Conservation (phyloP, 2,329 filamentous ascomycete genomes). For the Macrophomina phaseolina region DNA sequence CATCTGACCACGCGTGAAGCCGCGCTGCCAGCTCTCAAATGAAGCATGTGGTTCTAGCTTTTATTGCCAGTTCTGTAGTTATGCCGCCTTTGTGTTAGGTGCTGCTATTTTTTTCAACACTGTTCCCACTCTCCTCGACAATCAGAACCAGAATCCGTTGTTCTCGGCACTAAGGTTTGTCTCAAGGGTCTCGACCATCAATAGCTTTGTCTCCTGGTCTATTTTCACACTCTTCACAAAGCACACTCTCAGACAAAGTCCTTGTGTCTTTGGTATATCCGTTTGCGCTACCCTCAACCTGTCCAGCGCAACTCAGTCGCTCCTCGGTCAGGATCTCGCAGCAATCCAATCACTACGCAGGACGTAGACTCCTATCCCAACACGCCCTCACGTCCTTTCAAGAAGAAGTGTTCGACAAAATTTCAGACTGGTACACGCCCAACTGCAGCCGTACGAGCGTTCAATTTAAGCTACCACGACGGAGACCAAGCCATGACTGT, state of each 20-base stretch:
- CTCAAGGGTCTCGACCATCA: background rate
- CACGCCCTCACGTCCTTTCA: background rate
- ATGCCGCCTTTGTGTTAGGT: background rate
- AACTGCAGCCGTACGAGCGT: background rate
- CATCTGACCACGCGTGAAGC: background rate
- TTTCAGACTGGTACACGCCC: background rate
- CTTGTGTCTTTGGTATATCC: background rate
- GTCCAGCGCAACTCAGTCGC: background rate
- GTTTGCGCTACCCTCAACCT: background rate
- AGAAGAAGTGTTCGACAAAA: background rate
- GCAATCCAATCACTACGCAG: constrained; percentile 11
- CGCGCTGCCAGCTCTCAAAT: background rate
- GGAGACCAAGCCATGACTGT: background rate
- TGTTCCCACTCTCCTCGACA: background rate
- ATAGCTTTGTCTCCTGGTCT: constrained; percentile 4
- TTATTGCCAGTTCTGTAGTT: background rate
- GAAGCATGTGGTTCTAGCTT: background rate
- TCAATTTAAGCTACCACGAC: background rate
- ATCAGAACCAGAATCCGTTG: background rate
- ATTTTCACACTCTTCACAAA: background rate
- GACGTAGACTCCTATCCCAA: constrained; percentile 10
- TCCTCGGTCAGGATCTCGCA: background rate
- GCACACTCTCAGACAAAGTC: background rate
- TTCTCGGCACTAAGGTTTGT: background rate
- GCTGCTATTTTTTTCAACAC: background rate